Evolutionary conservation across 1,284 basidiomycete species (phyloP), one percentile per base, ranked within the genome.

Genomic region (Trichosporon ovoides): DNA sequence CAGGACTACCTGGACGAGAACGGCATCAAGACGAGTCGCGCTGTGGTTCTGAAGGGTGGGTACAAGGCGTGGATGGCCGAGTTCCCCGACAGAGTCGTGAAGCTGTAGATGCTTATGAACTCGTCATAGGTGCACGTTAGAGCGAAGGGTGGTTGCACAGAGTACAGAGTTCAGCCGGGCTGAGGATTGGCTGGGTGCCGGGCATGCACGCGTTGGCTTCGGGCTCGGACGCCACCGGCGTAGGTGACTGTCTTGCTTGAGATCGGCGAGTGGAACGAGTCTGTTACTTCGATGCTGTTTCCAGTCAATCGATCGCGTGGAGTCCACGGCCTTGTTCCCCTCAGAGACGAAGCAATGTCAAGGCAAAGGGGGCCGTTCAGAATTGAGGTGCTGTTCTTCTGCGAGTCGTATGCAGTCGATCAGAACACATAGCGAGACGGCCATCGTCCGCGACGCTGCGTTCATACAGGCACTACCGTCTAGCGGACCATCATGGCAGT

Each of bases 11-110:
- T 74, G 18, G 64, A 70, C 55, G 63, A 52, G 10, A n/a, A 59
- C 28, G 58, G 50, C 16, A 51, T 49, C 38, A 57, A 49, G 12
- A 37, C 11, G 18, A 62, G 60, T 18, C 59, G 60, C 31, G 63
- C 68, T 0, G 58, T 62, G 3, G 68, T 76, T 2, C 60, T 76
- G 31, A 38, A 52, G n/a, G 74, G 74, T 4, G 74, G 74, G 0
- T 72, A 70, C 59, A 72, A 74, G 58, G 58, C 56, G 22, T 62
- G 60, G 60, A 18, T 50, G 13, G 60, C 55, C 3, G 55, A 34
- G 52, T 62, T 40, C 48, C 60, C 60, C 38, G 60, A 61, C 54
- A 56, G 46, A 51, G 60, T 61, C 7, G 48, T 56, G 18, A 53
- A 53, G 51, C 22, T 56, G 31, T 58, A 55, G 37, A 24, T 7